Evolutionary conservation across 768 basidiomycete species (phyloP).

Genomic region (Tricholomella constricta): DNA sequence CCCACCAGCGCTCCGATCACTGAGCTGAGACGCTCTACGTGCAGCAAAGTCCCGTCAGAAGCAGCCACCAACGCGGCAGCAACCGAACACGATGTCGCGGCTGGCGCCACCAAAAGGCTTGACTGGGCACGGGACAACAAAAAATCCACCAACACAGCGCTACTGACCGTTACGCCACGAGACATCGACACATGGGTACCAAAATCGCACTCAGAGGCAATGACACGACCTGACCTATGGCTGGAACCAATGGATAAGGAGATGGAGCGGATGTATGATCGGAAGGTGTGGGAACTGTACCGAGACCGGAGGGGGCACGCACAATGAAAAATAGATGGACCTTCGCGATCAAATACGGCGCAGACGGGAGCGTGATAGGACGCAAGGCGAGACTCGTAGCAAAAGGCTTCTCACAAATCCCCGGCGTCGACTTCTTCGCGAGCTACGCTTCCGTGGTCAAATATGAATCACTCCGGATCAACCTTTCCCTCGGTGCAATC

Average conservation of each 20-base stretch:
- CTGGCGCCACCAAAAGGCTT: background rate
- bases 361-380: background rate
- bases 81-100: background rate
- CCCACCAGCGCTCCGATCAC: background rate
- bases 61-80: background rate
- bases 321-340: background rate
- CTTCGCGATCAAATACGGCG: background rate
- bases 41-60: background rate
- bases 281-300: constrained; percentile 10
- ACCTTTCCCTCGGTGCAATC: background rate
- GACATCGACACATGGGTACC: background rate
- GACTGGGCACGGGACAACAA: background rate
- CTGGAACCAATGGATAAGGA: constrained; percentile 3
- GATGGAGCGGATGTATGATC: background rate
- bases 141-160: background rate
- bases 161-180: background rate
- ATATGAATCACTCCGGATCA: constrained; percentile 3
- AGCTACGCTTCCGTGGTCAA: constrained; percentile 12
- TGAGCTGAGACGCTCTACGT: background rate
- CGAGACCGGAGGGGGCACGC: background rate
- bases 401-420: constrained; percentile 9
- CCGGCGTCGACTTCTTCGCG: constrained; percentile 30
- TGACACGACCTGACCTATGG: constrained; percentile 2
- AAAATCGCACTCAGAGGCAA: background rate
- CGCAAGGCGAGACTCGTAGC: background rate